Evolutionary conservation across 2,329 filamentous ascomycete species (phyloP), one percentile per base, ranked within the genome.

Genomic region (Fusarium papillatum): DNA sequence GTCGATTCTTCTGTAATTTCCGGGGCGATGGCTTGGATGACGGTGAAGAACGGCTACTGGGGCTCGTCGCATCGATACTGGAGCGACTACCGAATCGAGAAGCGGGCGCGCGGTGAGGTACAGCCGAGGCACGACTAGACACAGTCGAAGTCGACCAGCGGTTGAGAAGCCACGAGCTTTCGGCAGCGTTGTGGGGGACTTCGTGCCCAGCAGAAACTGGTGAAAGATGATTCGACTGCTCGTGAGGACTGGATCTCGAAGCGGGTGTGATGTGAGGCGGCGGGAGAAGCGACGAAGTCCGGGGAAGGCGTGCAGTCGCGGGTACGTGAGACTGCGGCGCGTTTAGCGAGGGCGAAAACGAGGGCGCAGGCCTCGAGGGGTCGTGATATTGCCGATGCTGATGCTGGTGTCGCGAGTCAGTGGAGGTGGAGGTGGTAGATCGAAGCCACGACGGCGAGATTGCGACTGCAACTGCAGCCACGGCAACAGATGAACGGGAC

Each of bases 121-220:
- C 76, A 55, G 77, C 75, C 59, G 87, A 88, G 43, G 84, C 82
- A 74, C 83, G 86, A 71, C 86, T 90, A 50, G 88, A 90, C 11
- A 83, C 80, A 63, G 88, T 89, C 17, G 89, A 90, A 24, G 85
- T 83, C 50, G 88, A 90, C 88, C 88, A 89, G 78, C 88, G 86
- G 78, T 90, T 88, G 71, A 88, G 83, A 73, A 86, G 87, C 79
- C 86, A 87, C 48, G 87, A 84, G 55, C 84, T 82, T 68, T 89
- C 87, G 79, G 83, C 69, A 55, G 76, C 68, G 73, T 79, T 86
- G 73, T 83, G 72, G 72, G 81, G 82, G 66, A 80, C 81, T 64
- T 68, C 61, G 50, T 70, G 43, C 16, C 57, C 71, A 66, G 70
- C 62, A 65, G 70, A 64, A 64, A 59, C 57, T 26, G 77, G 76